Percentiles rank a stretch among this genome's conserved stretches.
Conservation (phyloP, 306 rosid species). For the Clitoria ternatea region DNA sequence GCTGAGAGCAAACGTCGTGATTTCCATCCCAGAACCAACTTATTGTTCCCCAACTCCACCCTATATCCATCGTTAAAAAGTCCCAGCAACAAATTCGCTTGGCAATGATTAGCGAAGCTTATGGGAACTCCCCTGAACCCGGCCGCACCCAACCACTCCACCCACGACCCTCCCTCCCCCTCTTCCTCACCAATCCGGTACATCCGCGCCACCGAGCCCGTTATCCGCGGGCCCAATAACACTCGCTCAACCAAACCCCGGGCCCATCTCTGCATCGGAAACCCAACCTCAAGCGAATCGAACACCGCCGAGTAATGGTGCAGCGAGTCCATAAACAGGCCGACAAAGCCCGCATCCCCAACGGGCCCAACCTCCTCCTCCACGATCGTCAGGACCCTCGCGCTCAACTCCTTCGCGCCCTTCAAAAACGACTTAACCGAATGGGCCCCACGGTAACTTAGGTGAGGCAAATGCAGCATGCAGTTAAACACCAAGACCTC, state of each 20-base stretch:
- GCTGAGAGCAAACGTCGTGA: slow-evolving; percentile 71
- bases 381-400: slow-evolving; percentile 53
- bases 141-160: slow-evolving; percentile 45
- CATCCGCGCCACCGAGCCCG: slow-evolving; percentile 41
- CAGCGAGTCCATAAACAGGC: slow-evolving; percentile 60
- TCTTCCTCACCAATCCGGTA: slow-evolving; percentile 17
- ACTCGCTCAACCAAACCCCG: slow-evolving; percentile 66
- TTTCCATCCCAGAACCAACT: slow-evolving; percentile 77
- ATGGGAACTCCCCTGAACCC: slow-evolving; percentile 45
- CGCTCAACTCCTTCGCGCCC: slow-evolving; percentile 48
- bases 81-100: slow-evolving; percentile 65
- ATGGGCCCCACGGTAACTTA: slow-evolving; percentile 37
- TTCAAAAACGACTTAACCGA: slow-evolving; percentile 61
- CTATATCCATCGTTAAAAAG: slow-evolving; percentile 76
- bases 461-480: slow-evolving; percentile 70
- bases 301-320: slow-evolving; percentile 71
- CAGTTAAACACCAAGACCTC: slow-evolving; percentile 72
- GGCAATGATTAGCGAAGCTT: slow-evolving; percentile 68
- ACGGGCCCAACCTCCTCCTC: slow-evolving; percentile 52
- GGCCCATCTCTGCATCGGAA: slow-evolving; percentile 58
- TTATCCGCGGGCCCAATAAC: slow-evolving; percentile 68
- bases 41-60: slow-evolving; percentile 49
- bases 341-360: slow-evolving; percentile 43
- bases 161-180: slow-evolving; percentile 40
- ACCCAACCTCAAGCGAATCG: slow-evolving; percentile 74